These are phyloP conservation scores for Mollisiaceae sp. DNA, from an alignment of 2,329 filamentous ascomycete genomes.

Conservation along the genomic window DNA sequence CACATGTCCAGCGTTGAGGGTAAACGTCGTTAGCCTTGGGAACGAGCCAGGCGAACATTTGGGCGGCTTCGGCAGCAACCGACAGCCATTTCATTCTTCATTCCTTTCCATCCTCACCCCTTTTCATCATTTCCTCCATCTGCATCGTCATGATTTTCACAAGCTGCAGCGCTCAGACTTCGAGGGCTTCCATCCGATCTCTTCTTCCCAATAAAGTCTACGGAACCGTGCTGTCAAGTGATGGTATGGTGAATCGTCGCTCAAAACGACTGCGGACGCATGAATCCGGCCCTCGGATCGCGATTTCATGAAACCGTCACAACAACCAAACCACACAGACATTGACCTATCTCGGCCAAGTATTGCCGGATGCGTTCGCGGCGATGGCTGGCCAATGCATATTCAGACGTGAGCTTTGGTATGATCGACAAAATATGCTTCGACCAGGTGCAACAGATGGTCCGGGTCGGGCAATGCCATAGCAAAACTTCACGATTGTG, in stretches of 20 bases:
- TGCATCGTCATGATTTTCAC: slow-evolving; percentile 1
- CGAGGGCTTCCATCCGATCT: slow-evolving; percentile 21
- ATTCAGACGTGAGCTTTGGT: slow-evolving; percentile 22
- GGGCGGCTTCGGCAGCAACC: neutral
- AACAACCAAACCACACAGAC: slow-evolving; percentile 21
- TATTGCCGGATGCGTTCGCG: slow-evolving; percentile 15
- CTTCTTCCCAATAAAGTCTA: slow-evolving; percentile 6
- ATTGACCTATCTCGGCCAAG: slow-evolving; percentile 15
- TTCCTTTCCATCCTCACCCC: neutral
- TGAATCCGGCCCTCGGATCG: slow-evolving; percentile 31
- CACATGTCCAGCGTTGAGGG: neutral
- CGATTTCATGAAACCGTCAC: slow-evolving; percentile 28
- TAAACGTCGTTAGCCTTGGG: slow-evolving; percentile 5
- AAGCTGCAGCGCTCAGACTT: slow-evolving; percentile 21
- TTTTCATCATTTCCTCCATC: neutral
- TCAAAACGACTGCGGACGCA: slow-evolving; percentile 23
- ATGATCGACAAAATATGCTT: slow-evolving; percentile 32
- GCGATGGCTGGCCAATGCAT: slow-evolving; percentile 15
- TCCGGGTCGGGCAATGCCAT: slow-evolving; percentile 29
- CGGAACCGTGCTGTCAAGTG: slow-evolving; percentile 12
- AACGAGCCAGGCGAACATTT: neutral
- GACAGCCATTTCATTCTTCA: neutral
- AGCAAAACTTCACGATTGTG: slow-evolving; percentile 25
- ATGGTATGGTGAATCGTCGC: slow-evolving; percentile 14
- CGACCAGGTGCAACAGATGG: slow-evolving; percentile 28